A percentile compares a stretch with the other conserved stretches of the same genome.
phyloP scores from a whole-genome alignment of 345 rosid species.

The Eucalyptus pauciflora region DNA sequence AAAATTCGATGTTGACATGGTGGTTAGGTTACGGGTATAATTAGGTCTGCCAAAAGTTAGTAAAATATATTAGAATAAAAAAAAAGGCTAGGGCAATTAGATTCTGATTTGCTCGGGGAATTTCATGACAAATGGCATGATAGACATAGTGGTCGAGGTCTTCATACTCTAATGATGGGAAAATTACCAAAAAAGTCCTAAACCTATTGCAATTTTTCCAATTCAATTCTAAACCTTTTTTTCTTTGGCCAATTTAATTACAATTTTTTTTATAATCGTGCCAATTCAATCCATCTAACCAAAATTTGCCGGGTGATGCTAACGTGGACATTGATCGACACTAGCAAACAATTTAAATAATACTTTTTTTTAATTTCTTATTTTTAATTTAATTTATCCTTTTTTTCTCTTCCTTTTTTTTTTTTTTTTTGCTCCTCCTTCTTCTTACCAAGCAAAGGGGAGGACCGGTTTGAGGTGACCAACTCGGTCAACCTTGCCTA shows the following conservation, averaged over 20 bases:
- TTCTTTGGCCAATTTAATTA: too few relatives aligned
- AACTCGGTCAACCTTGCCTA: accelerated
- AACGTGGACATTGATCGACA: accelerated
- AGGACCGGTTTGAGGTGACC: accelerated
- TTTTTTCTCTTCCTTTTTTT: too few relatives aligned
- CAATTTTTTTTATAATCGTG: accelerated
- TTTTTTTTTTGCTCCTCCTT: too few relatives aligned
- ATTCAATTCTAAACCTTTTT: accelerated
- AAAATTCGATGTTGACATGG: neutral
- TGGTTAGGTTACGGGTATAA: neutral
- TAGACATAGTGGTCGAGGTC: neutral
- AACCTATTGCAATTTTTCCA: accelerated
- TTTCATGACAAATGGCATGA: neutral
- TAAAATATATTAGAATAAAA: too few relatives aligned
- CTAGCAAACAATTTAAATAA: accelerated
- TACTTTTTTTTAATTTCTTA: too few relatives aligned
- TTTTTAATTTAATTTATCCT: too few relatives aligned
- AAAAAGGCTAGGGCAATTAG: neutral
- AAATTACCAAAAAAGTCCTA: accelerated
- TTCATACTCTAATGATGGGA: too few relatives aligned
- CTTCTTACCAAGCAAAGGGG: too few relatives aligned
- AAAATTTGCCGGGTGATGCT: accelerated
- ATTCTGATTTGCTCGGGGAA: neutral
- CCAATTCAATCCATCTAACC: accelerated
- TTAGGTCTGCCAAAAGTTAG: neutral